Evolutionary conservation across 257 asterid species (phyloP).

Genomic region (Solanum sitiens): DNA sequence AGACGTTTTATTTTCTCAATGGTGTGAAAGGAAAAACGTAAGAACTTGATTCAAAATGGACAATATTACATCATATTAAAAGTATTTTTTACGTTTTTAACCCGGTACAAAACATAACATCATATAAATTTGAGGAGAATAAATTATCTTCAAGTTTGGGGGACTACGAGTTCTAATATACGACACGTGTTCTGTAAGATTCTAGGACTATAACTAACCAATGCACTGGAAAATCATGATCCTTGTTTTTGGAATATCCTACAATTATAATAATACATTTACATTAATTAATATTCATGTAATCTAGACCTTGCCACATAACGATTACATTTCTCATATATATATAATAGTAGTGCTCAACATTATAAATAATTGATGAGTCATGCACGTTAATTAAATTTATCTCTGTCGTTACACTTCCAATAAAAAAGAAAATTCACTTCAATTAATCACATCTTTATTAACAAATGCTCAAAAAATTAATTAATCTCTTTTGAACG

Average conservation of each 20-base stretch:
- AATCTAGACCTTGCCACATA: background rate
- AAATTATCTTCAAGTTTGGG: background rate
- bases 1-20: background rate
- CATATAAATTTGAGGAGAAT: background rate
- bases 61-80: background rate
- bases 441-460: too few species aligned
- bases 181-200: background rate
- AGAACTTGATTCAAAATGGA: rapidly evolving
- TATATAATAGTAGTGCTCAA: background rate
- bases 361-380: background rate
- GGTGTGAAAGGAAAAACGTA: rapidly evolving
- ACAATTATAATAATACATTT: background rate
- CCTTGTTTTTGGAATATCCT: background rate
- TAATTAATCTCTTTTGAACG: too few species aligned
- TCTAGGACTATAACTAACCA: background rate
- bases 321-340: background rate
- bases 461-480: too few species aligned
- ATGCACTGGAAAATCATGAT: background rate
- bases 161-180: background rate
- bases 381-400: background rate
- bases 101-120: background rate
- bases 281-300: background rate
- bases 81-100: background rate
- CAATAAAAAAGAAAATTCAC: too few species aligned
- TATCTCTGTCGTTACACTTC: too few species aligned